A percentile compares a stretch with the other conserved stretches of the same genome.
Evolutionary conservation across 2,329 filamentous ascomycete genomes (phyloP).

Genomic region (Trichophyton simii): DNA sequence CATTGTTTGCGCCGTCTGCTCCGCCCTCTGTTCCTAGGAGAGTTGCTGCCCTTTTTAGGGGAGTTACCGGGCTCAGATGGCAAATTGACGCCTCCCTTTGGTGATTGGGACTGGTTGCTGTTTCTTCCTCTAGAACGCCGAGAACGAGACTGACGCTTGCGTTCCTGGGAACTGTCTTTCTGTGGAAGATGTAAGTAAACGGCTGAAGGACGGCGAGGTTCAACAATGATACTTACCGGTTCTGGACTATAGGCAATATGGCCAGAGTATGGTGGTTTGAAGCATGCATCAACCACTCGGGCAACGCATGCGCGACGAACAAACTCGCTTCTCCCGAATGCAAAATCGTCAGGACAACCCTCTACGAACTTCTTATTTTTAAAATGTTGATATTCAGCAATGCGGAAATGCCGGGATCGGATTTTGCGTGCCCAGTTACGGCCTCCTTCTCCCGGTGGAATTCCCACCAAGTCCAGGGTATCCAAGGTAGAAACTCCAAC

Average conservation of each 20-base stretch:
- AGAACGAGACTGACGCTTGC: no score
- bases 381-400: constrained; percentile 54
- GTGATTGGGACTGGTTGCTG: no score
- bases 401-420: constrained; percentile 60
- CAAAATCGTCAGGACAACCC: constrained; percentile 69
- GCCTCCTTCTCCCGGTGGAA: constrained; percentile 50
- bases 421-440: constrained; percentile 56
- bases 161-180: no score
- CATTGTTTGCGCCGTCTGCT: no score
- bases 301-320: constrained; percentile 37
- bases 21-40: background rate
- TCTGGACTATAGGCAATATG: constrained; percentile 8
- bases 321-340: constrained; percentile 49
- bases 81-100: background rate
- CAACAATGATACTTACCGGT: background rate
- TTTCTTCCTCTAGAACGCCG: no score
- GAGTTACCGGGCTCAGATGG: background rate
- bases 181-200: no score
- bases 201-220: no score
- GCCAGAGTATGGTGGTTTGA: constrained; percentile 43
- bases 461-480: constrained; percentile 44
- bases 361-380: constrained; percentile 55
- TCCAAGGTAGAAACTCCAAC: constrained; percentile 75
- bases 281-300: constrained; percentile 40
- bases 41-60: background rate